Evolutionary conservation across 2,329 filamentous ascomycete genomes (phyloP).

Genomic region (Microascus cirrosus): DNA sequence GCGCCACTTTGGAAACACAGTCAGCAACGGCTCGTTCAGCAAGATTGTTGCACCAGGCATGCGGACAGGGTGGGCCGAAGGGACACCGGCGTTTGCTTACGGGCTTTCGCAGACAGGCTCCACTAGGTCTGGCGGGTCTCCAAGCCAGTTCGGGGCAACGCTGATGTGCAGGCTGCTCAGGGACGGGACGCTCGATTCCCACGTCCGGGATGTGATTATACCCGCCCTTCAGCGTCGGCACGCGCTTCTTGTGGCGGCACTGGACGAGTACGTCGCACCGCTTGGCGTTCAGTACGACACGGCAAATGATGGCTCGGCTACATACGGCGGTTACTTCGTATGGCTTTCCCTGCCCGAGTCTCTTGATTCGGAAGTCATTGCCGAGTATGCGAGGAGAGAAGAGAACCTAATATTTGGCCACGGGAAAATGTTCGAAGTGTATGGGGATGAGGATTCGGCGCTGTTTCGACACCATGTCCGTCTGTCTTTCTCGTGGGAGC

Average conservation of each 20-base stretch:
- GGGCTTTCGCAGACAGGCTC: constrained; percentile 42
- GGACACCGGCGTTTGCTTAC: constrained; percentile 39
- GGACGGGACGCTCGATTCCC: constrained; percentile 28
- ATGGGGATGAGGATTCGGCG: constrained; percentile 38
- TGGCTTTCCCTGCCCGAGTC: constrained; percentile 57
- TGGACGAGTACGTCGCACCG: constrained; percentile 48
- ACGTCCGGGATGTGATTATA: constrained; percentile 27
- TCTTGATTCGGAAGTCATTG: constrained; percentile 41
- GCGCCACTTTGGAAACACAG: constrained; percentile 58
- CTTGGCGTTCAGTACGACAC: constrained; percentile 39
- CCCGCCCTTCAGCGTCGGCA: constrained; percentile 36
- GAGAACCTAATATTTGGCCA: constrained; percentile 58
- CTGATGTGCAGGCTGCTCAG: constrained; percentile 36
- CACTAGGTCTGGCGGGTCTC: constrained; percentile 45
- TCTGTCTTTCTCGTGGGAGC: constrained; percentile 64
- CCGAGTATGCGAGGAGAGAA: constrained; percentile 43
- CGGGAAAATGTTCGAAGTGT: constrained; percentile 60
- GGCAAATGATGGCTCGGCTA: constrained; percentile 22
- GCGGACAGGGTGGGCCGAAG: constrained; percentile 83
- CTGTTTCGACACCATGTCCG: constrained; percentile 50
- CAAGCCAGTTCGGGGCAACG: constrained; percentile 41
- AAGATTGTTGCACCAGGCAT: constrained; percentile 77
- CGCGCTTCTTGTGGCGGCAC: constrained; percentile 41
- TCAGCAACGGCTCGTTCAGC: constrained; percentile 83
- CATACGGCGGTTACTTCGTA: constrained; percentile 76